Evolutionary conservation across 352 stramenopile genomes (phyloP), one percentile per base, ranked within the genome.

Genomic region (Phytophthora hibernalis): DNA sequence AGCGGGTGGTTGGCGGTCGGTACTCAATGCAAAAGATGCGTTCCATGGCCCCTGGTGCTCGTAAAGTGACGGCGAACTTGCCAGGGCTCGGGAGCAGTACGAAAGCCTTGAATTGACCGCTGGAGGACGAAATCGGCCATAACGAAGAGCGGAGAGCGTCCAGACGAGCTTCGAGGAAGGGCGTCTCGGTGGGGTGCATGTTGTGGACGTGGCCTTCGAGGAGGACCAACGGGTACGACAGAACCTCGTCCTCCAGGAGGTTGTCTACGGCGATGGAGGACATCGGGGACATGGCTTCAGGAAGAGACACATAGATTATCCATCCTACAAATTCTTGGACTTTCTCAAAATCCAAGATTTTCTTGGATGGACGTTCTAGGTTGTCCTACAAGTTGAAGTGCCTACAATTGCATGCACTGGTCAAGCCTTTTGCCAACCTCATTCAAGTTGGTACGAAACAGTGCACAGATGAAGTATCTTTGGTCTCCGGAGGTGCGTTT

Each of bases 251-350:
- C 66, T 95, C 80, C 57, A 83, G 69, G 28, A 96, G 70, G 55
- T 96, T 98, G 48, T 91, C 84, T 12, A 98, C 82, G 9, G 90
- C 74, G 68, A 91, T 81, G 50, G 13, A 31, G 28, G 28, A 11
- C 28, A 33, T 33, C n/a, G n/a, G n/a, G n/a, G n/a, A 44, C 33
- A 21, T 42, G 28, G 28, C 28, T 33, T n/a, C n/a, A n/a, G n/a
- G n/a, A n/a, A n/a, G n/a, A n/a, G n/a, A n/a, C n/a, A n/a, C n/a
- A n/a, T n/a, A n/a, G n/a, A n/a, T n/a, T n/a, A n/a, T n/a, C n/a
- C n/a, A n/a, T n/a, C n/a, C n/a, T n/a, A n/a, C n/a, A n/a, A n/a
- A n/a, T n/a, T n/a, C n/a, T n/a, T n/a, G n/a, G n/a, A n/a, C n/a
- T n/a, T n/a, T n/a, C n/a, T n/a, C n/a, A n/a, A n/a, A n/a, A n/a